Evolutionary conservation across 345 rosid species (phyloP), one percentile per base, ranked within the genome.

Genomic region (Schrenkiella parvula): DNA sequence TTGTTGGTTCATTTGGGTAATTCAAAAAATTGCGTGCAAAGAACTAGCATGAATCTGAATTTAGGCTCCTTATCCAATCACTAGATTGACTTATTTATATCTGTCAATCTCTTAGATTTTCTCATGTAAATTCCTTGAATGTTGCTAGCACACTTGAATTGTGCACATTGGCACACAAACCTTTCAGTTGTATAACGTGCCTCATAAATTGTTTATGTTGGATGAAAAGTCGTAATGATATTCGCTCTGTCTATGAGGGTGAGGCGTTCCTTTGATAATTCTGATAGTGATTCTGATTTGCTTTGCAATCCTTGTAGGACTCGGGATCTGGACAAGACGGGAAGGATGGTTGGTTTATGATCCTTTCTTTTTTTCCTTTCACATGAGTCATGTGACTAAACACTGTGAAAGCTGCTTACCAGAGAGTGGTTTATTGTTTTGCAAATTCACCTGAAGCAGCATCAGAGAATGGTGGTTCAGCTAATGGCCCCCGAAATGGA

Each of bases 251-350:
- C 44, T 44, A 31, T 5, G 32, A n/a, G 29, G 3, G 15, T 14
- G 58, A 35, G 37, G 64, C n/a, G 46, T n/a, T 56, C 25, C 26
- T 14, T 11, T 26, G 11, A 15, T 25, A 25, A 12, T 39, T 21
- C 22, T 48, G 51, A 52, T 5, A 37, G 21, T 52, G 9, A 37
- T 37, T 70, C 57, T 46, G 26, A 56, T 76, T 29, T 63, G 13
- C 21, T 54, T 64, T 70, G 62, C 19, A 35, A 70, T 38, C 19
- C 31, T 34, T 70, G 48, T 56, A 76, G 80, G 91, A 87, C 79
- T 86, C 97, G 53, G 97, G 92, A 72, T 84, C 90, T 61, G 71
- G 90, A 74, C 96, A 80, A 62, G 93, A 86, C 68, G 80, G 91
- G 64, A 60, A 80, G 62, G 89, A 86, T 84, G 97, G 96, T 89